Percentiles rank a stretch among this genome's conserved stretches.
Conservation (phyloP, 1,284 basidiomycete genomes). For the Mycena sp. region DNA sequence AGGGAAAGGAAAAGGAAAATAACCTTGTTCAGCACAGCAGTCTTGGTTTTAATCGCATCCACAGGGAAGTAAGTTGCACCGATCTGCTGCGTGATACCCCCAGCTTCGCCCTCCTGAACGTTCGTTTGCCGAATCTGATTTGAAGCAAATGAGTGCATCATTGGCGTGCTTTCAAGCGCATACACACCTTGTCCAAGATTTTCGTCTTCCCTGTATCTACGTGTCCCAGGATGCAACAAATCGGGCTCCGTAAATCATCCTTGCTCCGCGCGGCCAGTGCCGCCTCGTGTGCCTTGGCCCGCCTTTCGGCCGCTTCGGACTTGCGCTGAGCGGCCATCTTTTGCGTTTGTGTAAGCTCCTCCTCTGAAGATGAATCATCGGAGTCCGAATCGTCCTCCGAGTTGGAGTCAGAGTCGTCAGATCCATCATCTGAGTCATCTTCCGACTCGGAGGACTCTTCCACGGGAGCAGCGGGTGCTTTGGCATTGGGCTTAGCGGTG, state of each 20-base stretch:
- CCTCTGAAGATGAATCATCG: slow-evolving; percentile 64
- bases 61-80: slow-evolving; percentile 99
- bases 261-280: slow-evolving; percentile 90
- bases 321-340: slow-evolving; percentile 81
- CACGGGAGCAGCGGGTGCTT: slow-evolving; percentile 25
- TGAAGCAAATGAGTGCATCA: neutral
- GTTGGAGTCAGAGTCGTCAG: slow-evolving; percentile 49
- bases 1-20: slow-evolving; percentile 28
- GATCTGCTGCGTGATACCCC: slow-evolving; percentile 99
- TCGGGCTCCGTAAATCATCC: slow-evolving; percentile 94
- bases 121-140: slow-evolving; percentile 97
- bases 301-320: slow-evolving; percentile 84
- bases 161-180: neutral
- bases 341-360: slow-evolving; percentile 72
- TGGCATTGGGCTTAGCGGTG: slow-evolving; percentile 15
- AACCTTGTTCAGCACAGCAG: slow-evolving; percentile 89
- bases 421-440: slow-evolving; percentile 48
- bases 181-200: slow-evolving; percentile 89
- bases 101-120: slow-evolving; percentile 99
- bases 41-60: slow-evolving; percentile 96
- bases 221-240: slow-evolving; percentile 99
- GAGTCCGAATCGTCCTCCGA: slow-evolving; percentile 57
- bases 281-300: slow-evolving; percentile 85
- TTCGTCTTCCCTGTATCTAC: slow-evolving; percentile 99
- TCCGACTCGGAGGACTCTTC: slow-evolving; percentile 38